phyloP scores from a whole-genome alignment of 2,329 filamentous ascomycete species.

The Emmonsiellopsis sp. region DNA sequence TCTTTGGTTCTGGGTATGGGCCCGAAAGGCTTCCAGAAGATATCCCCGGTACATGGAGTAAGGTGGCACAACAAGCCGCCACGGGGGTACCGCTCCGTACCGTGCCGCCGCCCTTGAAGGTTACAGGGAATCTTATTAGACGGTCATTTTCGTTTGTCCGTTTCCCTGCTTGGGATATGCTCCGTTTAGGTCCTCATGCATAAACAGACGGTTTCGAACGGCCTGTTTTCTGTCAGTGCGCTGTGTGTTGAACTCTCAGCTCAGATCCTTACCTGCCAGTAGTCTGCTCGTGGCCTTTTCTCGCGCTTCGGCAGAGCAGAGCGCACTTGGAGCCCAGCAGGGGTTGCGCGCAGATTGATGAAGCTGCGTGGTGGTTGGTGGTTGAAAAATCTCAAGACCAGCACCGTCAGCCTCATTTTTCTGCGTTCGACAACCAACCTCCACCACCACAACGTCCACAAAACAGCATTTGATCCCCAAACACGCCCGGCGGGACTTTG shows the following conservation, averaged over 20 bases:
- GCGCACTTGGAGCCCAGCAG: neutral
- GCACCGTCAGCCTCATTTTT: conserved; percentile 2
- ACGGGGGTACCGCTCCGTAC: neutral
- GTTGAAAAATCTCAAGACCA: neutral
- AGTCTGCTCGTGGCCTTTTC: neutral
- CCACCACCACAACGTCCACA: neutral
- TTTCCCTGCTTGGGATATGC: neutral
- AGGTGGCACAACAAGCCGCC: neutral
- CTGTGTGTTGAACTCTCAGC: neutral
- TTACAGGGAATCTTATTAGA: neutral
- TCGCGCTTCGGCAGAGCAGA: neutral
- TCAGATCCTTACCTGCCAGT: neutral
- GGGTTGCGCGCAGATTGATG: neutral
- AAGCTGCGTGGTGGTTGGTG: neutral
- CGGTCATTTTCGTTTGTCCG: neutral
- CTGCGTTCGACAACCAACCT: neutral
- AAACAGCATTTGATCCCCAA: neutral
- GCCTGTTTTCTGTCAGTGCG: neutral
- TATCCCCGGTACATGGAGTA: neutral
- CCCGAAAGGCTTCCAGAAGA: too few species aligned
- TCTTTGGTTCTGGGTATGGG: too few species aligned
- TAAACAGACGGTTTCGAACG: neutral
- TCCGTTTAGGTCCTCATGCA: conserved; percentile 3
- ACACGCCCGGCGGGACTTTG: neutral
- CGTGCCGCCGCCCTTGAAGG: too few species aligned